Evolutionary conservation across 177 flowering plant genomes (phyloP).

Genomic region (Telopea speciosissima): DNA sequence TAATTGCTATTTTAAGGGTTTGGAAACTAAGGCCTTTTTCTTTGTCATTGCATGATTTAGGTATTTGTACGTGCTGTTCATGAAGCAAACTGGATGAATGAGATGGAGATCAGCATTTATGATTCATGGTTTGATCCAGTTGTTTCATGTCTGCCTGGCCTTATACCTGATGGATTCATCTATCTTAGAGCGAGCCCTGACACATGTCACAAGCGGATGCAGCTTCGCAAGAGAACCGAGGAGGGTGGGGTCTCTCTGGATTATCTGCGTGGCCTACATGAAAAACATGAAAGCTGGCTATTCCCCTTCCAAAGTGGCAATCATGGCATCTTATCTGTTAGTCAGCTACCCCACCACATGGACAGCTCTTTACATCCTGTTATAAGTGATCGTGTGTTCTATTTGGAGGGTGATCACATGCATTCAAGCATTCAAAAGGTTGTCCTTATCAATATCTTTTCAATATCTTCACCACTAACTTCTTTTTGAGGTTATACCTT

Average conservation of each 20-base stretch:
- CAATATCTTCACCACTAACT: not conserved
- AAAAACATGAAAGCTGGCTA: constrained; percentile 97
- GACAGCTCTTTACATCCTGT: constrained; percentile 71
- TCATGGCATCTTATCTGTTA: constrained; percentile 72
- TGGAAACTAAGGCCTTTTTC: not conserved
- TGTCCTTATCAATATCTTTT: not conserved
- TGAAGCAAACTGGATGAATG: constrained; percentile 99
- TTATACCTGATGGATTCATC: constrained; percentile 91
- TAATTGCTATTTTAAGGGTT: not conserved
- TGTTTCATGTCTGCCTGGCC: constrained; percentile 85
- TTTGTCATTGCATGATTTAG: constrained; percentile 28
- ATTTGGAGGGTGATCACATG: constrained; percentile 89
- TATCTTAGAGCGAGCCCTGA: constrained; percentile 98
- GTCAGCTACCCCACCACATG: constrained; percentile 44
- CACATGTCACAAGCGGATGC: constrained; percentile 89
- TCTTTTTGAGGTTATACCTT: not conserved
- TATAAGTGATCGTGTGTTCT: constrained; percentile 81
- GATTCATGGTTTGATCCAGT: constrained; percentile 99
- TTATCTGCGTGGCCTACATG: constrained; percentile 80
- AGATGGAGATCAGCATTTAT: constrained; percentile 98
- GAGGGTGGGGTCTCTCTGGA: constrained; percentile 89
- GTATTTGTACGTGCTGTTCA: constrained; percentile 98
- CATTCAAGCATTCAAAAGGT: constrained; percentile 97
- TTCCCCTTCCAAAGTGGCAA: constrained; percentile 73
- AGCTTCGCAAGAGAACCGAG: constrained; percentile 71